Evolutionary conservation across 257 asterid genomes (phyloP).

Genomic region (Hygrophila difformis): DNA sequence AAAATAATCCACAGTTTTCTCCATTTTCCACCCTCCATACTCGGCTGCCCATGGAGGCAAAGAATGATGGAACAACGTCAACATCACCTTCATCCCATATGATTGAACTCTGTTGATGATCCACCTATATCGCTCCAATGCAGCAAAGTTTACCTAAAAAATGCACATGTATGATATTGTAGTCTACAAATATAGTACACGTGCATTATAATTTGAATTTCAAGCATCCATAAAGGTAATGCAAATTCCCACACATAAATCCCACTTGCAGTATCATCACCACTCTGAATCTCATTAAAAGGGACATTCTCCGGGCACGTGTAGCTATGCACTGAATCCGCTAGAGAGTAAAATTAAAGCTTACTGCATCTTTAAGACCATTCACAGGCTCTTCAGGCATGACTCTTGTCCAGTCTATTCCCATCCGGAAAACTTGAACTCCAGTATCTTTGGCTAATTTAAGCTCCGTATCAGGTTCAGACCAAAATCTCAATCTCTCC

Average conservation of each 20-base stretch:
- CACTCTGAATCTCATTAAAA: not conserved
- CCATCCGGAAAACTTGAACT: slow-evolving; percentile 87
- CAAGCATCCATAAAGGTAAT: too few species aligned
- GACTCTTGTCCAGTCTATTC: slow-evolving; percentile 92
- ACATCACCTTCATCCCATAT: slow-evolving; percentile 94
- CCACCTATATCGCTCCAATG: slow-evolving; percentile 93
- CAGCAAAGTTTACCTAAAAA: slow-evolving; percentile 75
- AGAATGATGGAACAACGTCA: slow-evolving; percentile 93
- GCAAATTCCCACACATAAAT: too few species aligned
- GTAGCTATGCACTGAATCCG: not conserved
- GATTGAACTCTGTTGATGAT: slow-evolving; percentile 70
- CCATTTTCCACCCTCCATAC: slow-evolving; percentile 95
- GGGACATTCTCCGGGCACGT: not conserved
- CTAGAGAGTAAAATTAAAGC: slow-evolving; percentile 14
- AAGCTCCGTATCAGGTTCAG: slow-evolving; percentile 92
- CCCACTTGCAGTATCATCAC: not conserved
- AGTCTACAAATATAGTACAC: too few species aligned
- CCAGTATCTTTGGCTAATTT: slow-evolving; percentile 88
- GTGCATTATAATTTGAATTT: too few species aligned
- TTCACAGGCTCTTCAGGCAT: slow-evolving; percentile 81
- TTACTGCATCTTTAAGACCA: slow-evolving; percentile 55
- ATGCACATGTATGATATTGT: slow-evolving; percentile 2
- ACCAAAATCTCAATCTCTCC: slow-evolving; percentile 95
- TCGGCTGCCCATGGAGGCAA: slow-evolving; percentile 99
- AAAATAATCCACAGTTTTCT: slow-evolving; percentile 79